phyloP scores from a whole-genome alignment of 495 filamentous ascomycete genomes.

The Penicillium pancosmium region DNA sequence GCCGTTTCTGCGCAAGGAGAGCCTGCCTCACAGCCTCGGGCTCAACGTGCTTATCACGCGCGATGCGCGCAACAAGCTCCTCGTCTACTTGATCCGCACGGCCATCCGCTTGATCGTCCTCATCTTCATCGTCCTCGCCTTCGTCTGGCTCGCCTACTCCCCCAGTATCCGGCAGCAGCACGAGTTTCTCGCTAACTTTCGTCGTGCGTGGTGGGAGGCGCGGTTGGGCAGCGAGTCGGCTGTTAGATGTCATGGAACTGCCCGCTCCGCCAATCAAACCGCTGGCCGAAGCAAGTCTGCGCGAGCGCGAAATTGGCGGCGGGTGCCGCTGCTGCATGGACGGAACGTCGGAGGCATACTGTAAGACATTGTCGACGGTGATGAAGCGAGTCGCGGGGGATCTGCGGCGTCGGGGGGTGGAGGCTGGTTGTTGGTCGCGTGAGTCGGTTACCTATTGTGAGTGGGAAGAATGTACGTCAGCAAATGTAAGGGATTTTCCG shows the following conservation, averaged over 20 bases:
- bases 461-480: conserved; percentile 13
- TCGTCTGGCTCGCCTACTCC: conserved; percentile 36
- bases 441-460: conserved; percentile 59
- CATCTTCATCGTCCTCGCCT: conserved; percentile 26
- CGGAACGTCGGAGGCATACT: conserved; percentile 91
- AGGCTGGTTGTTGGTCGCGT: conserved; percentile 50
- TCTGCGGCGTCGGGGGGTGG: conserved; percentile 38
- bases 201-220: conserved; percentile 86
- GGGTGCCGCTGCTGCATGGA: conserved; percentile 88
- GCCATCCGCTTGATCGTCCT: conserved; percentile 8
- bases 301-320: conserved; percentile 56
- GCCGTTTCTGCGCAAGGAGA: conserved; percentile 39
- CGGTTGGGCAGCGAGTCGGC: conserved; percentile 58
- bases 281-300: conserved; percentile 46
- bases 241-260: conserved; percentile 31
- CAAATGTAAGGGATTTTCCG: neutral
- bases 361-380: conserved; percentile 93
- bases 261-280: conserved; percentile 32
- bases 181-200: conserved; percentile 92
- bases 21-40: conserved; percentile 42
- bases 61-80: conserved; percentile 41
- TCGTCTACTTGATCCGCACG: conserved; percentile 54
- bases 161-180: conserved; percentile 85
- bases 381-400: conserved; percentile 74
- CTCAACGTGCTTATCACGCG: conserved; percentile 41